These are phyloP conservation scores for Lathyrus aphaca DNA, from an alignment of 306 rosid species.

Conservation along the genomic window DNA sequence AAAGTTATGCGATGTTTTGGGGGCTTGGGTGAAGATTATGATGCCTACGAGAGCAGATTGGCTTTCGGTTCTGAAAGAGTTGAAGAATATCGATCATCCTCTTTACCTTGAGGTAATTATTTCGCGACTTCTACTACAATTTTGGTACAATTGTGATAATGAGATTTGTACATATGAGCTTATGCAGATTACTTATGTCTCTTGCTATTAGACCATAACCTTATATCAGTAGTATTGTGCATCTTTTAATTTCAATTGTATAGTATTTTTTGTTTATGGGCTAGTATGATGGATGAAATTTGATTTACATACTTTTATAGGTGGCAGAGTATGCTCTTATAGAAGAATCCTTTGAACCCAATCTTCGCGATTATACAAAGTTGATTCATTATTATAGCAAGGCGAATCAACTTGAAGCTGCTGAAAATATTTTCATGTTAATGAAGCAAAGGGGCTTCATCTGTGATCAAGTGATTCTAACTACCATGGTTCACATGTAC, in stretches of 20 bases:
- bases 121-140: constrained; percentile 1
- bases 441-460: constrained; percentile 72
- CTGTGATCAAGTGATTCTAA: constrained; percentile 79
- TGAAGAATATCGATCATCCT: constrained; percentile 63
- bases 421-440: constrained; percentile 56
- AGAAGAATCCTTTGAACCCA: constrained; percentile 76
- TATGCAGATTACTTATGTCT: not conserved
- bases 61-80: constrained; percentile 78
- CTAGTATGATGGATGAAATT: not conserved
- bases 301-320: constrained; percentile 46
- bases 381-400: constrained; percentile 73
- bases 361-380: constrained; percentile 79
- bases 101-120: constrained; percentile 69
- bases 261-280: not conserved
- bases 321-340: constrained; percentile 75
- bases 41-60: constrained; percentile 85
- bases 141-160: not conserved
- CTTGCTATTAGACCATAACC: not conserved
- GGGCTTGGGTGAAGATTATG: constrained; percentile 78
- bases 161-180: not conserved
- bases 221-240: not conserved
- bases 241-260: not conserved
- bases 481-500: constrained; percentile 78
- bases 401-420: constrained; percentile 62
- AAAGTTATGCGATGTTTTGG: constrained; percentile 53